Evolutionary conservation across 306 rosid species (phyloP), one percentile per base, ranked within the genome.

Genomic region (Dalbergia oliveri): DNA sequence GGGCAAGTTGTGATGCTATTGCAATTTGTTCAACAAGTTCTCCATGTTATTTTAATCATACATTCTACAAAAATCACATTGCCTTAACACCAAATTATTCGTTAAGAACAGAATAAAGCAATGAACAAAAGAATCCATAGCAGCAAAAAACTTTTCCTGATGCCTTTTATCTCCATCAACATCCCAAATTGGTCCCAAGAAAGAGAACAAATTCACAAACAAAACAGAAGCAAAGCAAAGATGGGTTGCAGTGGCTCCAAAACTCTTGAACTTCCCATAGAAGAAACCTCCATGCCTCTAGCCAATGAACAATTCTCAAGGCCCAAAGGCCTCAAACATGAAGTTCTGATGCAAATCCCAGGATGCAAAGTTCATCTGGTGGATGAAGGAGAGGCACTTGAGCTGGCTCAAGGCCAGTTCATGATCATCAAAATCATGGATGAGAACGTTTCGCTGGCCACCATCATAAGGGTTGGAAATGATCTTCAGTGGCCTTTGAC

Each of bases 401-500:
- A 93, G 39, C 83, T 95, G 5, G 88, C 88, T 0, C 74, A 49
- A 19, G 99, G 99, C 37, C 86, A 89, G 73, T 95, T 95, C 89
- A 86, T n/a, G 69, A 80, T 95, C 19, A 71, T 86, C 37, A 86
- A 77, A 72, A 72, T 93, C 69, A 41, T 78, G 26, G 99, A 95
- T 6, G 84, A 90, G 4, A 84, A 81, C 8, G 87, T 90, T 13
- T 82, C 88, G 1, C 75, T 95, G 0, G 97, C 98, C 21, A 93
- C 98, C 6, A 84, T 91, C 11, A 50, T 95, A 21, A 91, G 83
- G 83, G 88, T 95, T 0, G 97, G 94, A 4, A 89, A 86, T 12
- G 84, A 81, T 16, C 72, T 95, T 71, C 93, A 89, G 19, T 95
- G 92, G 91, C 99, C 99, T 11, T 66, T 95, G 69, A 93, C 99